These are phyloP conservation scores for Populus alba DNA, from an alignment of 345 rosid genomes.

Conservation along the genomic window DNA sequence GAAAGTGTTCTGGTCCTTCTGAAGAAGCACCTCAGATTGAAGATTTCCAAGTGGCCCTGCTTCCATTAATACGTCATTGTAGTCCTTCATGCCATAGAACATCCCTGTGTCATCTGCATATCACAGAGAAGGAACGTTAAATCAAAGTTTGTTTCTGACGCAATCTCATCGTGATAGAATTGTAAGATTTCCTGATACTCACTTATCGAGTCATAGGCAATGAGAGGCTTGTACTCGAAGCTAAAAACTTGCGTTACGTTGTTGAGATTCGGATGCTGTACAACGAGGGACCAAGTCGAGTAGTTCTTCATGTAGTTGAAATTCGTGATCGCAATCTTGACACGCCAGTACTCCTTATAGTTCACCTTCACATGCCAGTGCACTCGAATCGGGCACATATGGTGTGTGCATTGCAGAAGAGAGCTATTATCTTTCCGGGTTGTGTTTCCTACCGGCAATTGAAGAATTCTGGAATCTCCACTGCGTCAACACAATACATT, in stretches of 20 bases:
- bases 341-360: constrained; percentile 79
- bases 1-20: constrained; percentile 71
- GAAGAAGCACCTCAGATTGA: constrained; percentile 81
- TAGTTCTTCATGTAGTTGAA: constrained; percentile 75
- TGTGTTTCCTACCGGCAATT: constrained; percentile 53
- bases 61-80: constrained; percentile 82
- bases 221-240: constrained; percentile 71
- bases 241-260: constrained; percentile 88
- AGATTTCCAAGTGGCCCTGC: constrained; percentile 86
- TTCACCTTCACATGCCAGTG: constrained; percentile 85
- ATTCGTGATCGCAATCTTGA: constrained; percentile 63
- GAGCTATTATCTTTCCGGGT: constrained; percentile 60
- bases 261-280: constrained; percentile 84
- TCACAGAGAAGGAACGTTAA: neutral
- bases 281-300: constrained; percentile 61
- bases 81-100: constrained; percentile 75
- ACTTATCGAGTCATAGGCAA: constrained; percentile 74
- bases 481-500: constrained; percentile 33
- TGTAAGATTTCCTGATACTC: constrained; percentile 2
- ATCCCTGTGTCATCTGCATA: constrained; percentile 81
- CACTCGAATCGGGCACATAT: constrained; percentile 76
- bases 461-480: constrained; percentile 63
- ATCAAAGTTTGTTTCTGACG: neutral
- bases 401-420: constrained; percentile 70
- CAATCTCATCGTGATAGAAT: neutral